These are phyloP conservation scores for Quercus lobata DNA, from an alignment of 331 rosid species.

Conservation along the genomic window DNA sequence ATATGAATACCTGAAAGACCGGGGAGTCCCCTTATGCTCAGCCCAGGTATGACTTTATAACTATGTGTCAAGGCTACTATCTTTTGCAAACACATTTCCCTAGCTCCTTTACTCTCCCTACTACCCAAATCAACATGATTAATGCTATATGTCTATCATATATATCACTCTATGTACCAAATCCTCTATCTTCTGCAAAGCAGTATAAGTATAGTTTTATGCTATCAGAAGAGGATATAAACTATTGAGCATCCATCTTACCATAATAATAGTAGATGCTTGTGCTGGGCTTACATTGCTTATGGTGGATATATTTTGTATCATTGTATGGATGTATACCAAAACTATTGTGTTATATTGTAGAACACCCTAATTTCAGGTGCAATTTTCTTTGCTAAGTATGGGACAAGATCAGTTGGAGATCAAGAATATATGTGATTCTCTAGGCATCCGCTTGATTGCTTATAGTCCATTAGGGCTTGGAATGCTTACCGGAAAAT, in stretches of 20 bases:
- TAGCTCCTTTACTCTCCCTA: not conserved
- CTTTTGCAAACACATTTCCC: conserved; percentile 2
- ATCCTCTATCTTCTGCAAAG: not conserved
- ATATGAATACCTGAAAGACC: conserved; percentile 67
- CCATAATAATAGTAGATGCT: not conserved
- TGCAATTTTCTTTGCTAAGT: conserved; percentile 91
- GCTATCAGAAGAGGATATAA: not conserved
- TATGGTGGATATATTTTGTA: not conserved
- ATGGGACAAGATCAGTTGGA: conserved; percentile 79
- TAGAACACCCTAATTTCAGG: conserved; percentile 35
- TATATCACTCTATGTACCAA: not conserved
- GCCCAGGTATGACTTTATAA: conserved; percentile 59
- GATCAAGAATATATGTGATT: conserved; percentile 76
- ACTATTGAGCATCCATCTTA: not conserved
- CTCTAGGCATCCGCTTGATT: conserved; percentile 76
- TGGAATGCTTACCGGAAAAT: conserved; percentile 99
- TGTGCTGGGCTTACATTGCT: not conserved
- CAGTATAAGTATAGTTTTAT: not conserved
- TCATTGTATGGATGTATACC: not conserved
- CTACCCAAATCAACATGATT: not conserved
- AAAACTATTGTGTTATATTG: not conserved
- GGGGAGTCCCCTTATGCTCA: conserved; percentile 86
- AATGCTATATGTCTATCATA: not conserved
- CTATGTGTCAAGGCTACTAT: not conserved
- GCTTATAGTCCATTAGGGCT: conserved; percentile 97